A percentile compares a stretch with the other conserved stretches of the same genome.
Conservation (phyloP, 2,329 filamentous ascomycete species). For the Monosporascus cannonballus region DNA sequence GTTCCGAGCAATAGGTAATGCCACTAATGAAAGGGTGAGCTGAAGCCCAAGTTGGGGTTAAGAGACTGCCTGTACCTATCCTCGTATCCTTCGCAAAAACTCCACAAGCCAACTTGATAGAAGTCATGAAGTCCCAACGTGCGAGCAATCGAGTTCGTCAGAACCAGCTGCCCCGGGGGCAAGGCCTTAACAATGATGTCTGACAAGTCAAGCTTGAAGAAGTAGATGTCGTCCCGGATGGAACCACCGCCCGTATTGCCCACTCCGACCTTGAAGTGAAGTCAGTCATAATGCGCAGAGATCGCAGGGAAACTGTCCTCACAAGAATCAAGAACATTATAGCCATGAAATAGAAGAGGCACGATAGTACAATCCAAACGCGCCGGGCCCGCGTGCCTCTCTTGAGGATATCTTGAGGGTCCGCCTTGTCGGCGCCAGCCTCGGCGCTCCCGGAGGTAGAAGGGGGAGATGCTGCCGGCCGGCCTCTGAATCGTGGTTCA, state of each 20-base stretch:
- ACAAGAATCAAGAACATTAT: conserved; percentile 77
- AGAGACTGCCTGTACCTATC: conserved; percentile 39
- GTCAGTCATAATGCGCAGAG: not conserved
- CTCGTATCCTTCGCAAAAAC: conserved; percentile 81
- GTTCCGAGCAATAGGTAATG: conserved; percentile 68
- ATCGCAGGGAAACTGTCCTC: conserved; percentile 7
- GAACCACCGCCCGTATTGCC: conserved; percentile 62
- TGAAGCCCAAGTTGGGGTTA: not conserved
- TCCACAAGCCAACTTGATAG: conserved; percentile 89
- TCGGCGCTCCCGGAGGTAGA: not conserved
- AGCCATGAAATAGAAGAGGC: conserved; percentile 65
- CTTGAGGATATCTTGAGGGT: conserved; percentile 30
- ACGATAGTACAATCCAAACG: conserved; percentile 58
- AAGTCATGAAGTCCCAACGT: conserved; percentile 88
- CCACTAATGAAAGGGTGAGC: conserved; percentile 51
- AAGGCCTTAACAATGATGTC: conserved; percentile 71
- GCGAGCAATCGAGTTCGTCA: conserved; percentile 84
- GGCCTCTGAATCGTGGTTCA: not conserved
- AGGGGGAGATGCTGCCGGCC: not conserved
- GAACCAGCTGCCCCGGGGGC: conserved; percentile 50
- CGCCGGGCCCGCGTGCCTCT: conserved; percentile 46
- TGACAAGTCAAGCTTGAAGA: conserved; percentile 77
- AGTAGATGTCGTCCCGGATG: conserved; percentile 67
- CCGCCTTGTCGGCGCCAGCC: not conserved
- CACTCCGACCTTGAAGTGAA: conserved; percentile 48